phyloP scores from a whole-genome alignment of 805 yeast species.

The Clavispora phyllophila region DNA sequence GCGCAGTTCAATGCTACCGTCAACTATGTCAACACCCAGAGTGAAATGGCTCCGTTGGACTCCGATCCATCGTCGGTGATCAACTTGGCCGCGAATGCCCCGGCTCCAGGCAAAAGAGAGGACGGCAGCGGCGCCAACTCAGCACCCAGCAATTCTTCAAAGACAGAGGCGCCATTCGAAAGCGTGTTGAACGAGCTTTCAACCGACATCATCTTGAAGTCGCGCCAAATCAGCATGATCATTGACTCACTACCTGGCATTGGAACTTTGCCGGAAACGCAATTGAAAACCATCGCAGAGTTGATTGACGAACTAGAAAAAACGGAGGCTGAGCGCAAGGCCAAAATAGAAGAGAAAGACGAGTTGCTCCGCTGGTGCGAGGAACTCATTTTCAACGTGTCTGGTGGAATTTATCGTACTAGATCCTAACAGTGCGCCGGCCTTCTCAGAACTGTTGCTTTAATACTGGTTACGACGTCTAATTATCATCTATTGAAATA shows the following conservation, averaged over 20 bases:
- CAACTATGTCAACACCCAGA: conserved; percentile 52
- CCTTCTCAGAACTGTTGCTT: too few relatives aligned
- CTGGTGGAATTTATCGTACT: conserved; percentile 47
- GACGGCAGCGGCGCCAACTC: conserved; percentile 14
- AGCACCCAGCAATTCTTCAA: conserved; percentile 6
- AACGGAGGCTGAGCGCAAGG: conserved; percentile 54
- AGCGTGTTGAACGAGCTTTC: conserved; percentile 70
- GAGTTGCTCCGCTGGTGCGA: conserved; percentile 57
- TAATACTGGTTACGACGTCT: too few relatives aligned
- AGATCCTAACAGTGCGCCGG: conserved; percentile 1
- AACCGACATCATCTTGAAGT: conserved; percentile 76
- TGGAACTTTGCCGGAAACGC: conserved; percentile 75
- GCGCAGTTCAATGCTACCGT: conserved; percentile 78
- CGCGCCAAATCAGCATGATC: conserved; percentile 79
- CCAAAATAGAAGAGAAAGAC: conserved; percentile 61
- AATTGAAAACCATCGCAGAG: conserved; percentile 55
- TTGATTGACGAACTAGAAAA: conserved; percentile 58
- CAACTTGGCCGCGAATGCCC: conserved; percentile 59
- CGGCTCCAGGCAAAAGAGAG: conserved; percentile 35
- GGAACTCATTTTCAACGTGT: conserved; percentile 55
- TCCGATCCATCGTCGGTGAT: conserved; percentile 55
- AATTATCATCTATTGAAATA: background rate
- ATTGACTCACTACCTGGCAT: conserved; percentile 91
- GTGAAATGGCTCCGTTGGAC: conserved; percentile 44
- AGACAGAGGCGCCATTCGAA: conserved; percentile 20